Base-by-base conservation (phyloP, 2,329 filamentous ascomycete genomes). In the Botrytis deweyae region DNA sequence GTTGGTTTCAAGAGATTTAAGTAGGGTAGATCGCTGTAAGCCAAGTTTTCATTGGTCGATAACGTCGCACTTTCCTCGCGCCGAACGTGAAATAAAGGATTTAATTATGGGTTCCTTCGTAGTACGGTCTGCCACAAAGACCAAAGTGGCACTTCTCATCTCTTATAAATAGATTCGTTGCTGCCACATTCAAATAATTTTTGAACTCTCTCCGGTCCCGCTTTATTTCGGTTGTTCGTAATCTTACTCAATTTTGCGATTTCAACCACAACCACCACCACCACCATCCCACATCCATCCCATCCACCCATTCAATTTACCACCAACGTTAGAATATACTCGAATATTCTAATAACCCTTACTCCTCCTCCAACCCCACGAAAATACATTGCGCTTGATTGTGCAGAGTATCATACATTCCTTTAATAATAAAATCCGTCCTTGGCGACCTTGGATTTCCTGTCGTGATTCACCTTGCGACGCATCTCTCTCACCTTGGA, bases 191-290 rank as follows among this genome's bases (percentile, higher is more conserved):
- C 22, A 4, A 18, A 40, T 1, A 3, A 10, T 12, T 52, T 68
- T 67, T 33, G 55, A 72, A 36, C 18, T 33, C 3, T 69, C 44
- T 61, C 38, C 42, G 71, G 64, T 52, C 42, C 49, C 36, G 42
- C 38, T 68, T 68, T 58, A 68, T 68, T 68, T 68, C 55, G 71
- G 71, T 72, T 72, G 71, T 72, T 52, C 64, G 71, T 72, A 72
- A 69, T 69, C 36, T 69, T 61, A 29, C 29, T 44, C 42, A 33
- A 55, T 38, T 62, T 72, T 69, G 59, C 71, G 64, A 72, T 59
- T 36, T 29, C 71, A 69, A 72, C 64, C 55, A 68, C 58, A 36
- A 49, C 52, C 49, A 55, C 49, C n/a, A 18, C 36, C 52, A 44
- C 20, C n/a, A 5, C 40, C 40, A 7, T 25, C 46, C 49, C 49